Evolutionary conservation across 192 early-diverging fungal genomes (phyloP).

Genomic region (Coemansia sp.): DNA sequence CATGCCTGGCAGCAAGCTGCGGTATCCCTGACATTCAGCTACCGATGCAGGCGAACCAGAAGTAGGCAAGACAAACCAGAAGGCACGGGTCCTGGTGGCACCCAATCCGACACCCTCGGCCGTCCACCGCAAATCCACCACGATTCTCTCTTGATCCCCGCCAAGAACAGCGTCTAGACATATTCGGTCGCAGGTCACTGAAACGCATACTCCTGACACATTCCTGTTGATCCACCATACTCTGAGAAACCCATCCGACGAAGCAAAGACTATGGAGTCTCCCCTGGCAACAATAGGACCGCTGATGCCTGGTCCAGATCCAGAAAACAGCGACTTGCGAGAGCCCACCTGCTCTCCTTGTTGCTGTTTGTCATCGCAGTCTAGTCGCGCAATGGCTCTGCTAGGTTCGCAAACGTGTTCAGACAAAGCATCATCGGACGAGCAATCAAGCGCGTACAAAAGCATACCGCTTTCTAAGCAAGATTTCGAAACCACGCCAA

Average conservation of each 20-base stretch:
- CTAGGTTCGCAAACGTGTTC: neutral
- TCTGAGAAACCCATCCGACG: conserved; percentile 6
- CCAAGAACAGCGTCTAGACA: neutral
- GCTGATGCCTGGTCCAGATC: neutral
- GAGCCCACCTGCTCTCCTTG: neutral
- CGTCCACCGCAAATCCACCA: conserved; percentile 29
- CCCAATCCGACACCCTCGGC: conserved; percentile 16
- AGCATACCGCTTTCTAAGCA: conserved; percentile 3
- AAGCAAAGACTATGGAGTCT: conserved; percentile 9
- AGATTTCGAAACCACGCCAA: conserved; percentile 19
- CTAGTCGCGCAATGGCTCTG: conserved; percentile 9
- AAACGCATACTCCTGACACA: neutral
- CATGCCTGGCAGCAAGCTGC: neutral
- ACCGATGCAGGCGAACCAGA: neutral
- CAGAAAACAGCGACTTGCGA: neutral
- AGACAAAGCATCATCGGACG: neutral
- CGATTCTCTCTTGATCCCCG: neutral
- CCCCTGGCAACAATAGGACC: conserved; percentile 17
- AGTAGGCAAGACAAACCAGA: conserved; percentile 28
- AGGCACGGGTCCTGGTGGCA: conserved; percentile 17
- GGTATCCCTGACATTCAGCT: neutral
- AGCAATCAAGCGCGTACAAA: conserved; percentile 16
- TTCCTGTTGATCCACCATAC: conserved; percentile 23
- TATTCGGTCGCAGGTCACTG: neutral
- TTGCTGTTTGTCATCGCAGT: neutral